These are phyloP conservation scores for Aspergillus steynii DNA, from an alignment of 495 filamentous ascomycete species.

Conservation along the genomic window DNA sequence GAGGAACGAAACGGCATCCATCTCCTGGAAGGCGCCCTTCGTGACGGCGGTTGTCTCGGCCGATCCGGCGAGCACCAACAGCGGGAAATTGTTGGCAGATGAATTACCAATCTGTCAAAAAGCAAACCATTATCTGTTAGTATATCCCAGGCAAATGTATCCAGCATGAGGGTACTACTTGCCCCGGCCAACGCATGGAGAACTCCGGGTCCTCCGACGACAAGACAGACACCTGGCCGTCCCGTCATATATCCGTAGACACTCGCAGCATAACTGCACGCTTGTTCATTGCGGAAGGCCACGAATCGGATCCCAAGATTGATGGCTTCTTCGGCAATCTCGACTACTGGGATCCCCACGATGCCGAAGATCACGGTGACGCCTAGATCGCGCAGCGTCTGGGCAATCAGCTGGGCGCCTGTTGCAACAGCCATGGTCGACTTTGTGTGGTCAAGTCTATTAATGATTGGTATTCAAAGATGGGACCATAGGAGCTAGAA, in stretches of 20 bases:
- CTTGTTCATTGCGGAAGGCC: conserved; percentile 67
- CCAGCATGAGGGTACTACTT: conserved; percentile 17
- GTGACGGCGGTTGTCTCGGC: conserved; percentile 54
- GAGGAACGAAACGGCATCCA: conserved; percentile 59
- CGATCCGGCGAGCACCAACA: conserved; percentile 60
- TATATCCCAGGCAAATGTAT: conserved; percentile 1
- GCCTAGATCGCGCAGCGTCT: conserved; percentile 53
- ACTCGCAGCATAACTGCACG: conserved; percentile 62
- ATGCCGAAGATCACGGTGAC: conserved; percentile 64
- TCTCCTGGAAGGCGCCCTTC: conserved; percentile 63
- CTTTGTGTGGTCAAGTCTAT: background rate
- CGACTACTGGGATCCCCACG: conserved; percentile 64
- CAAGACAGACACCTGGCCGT: conserved; percentile 60
- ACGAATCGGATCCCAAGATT: conserved; percentile 65
- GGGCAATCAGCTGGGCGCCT: conserved; percentile 61
- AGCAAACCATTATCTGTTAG: background rate
- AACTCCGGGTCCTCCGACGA: conserved; percentile 66
- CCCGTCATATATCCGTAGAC: conserved; percentile 68
- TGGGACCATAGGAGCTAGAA: background rate
- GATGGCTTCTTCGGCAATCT: conserved; percentile 64
- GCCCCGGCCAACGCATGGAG: conserved; percentile 63
- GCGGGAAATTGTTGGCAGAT: conserved; percentile 57
- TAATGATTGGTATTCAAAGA: too few relatives aligned
- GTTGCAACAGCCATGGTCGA: conserved; percentile 38
- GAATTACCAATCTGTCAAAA: conserved; percentile 52